phyloP scores from a whole-genome alignment of 2,329 filamentous ascomycete species.

The Aspergillus persii region DNA sequence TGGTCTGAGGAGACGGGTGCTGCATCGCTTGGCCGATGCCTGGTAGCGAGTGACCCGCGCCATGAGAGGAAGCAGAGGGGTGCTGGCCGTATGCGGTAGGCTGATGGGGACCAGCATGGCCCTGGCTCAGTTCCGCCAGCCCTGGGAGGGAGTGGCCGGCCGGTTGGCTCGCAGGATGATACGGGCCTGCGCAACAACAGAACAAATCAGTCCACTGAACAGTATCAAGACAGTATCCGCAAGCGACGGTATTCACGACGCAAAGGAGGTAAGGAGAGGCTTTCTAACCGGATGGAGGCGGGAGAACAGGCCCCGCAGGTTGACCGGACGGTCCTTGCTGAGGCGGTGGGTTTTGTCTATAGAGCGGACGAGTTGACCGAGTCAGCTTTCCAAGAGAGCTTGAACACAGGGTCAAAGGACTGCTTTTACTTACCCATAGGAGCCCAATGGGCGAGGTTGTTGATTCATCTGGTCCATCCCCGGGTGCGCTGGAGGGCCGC shows the following conservation, averaged over 20 bases:
- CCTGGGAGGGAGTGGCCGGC: slow-evolving; percentile 47
- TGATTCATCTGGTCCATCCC: slow-evolving; percentile 44
- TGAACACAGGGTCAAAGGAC: background rate
- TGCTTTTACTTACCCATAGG: slow-evolving; percentile 41
- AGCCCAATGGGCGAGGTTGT: slow-evolving; percentile 43
- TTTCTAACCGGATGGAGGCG: slow-evolving; percentile 40
- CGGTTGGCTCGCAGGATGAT: slow-evolving; percentile 42
- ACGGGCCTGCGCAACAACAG: slow-evolving; percentile 30
- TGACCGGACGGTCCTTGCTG: slow-evolving; percentile 40
- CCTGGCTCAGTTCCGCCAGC: slow-evolving; percentile 47
- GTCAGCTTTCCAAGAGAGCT: slow-evolving; percentile 6
- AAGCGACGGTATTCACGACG: no score
- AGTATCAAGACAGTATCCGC: background rate
- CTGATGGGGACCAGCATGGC: slow-evolving; percentile 41
- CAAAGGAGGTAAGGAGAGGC: background rate
- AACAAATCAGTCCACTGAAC: slow-evolving; percentile 17
- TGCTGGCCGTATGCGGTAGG: slow-evolving; percentile 45
- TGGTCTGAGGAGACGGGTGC: slow-evolving; percentile 41
- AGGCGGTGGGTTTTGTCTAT: slow-evolving; percentile 38
- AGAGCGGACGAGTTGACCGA: slow-evolving; percentile 2
- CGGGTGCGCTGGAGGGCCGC: slow-evolving; percentile 41
- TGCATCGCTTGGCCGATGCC: slow-evolving; percentile 44
- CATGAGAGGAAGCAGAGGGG: slow-evolving; percentile 35
- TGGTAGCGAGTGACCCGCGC: slow-evolving; percentile 38
- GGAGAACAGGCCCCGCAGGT: slow-evolving; percentile 38